Evolutionary conservation across 2,329 filamentous ascomycete genomes (phyloP).

Genomic region (Akanthomyces uredinophilus): DNA sequence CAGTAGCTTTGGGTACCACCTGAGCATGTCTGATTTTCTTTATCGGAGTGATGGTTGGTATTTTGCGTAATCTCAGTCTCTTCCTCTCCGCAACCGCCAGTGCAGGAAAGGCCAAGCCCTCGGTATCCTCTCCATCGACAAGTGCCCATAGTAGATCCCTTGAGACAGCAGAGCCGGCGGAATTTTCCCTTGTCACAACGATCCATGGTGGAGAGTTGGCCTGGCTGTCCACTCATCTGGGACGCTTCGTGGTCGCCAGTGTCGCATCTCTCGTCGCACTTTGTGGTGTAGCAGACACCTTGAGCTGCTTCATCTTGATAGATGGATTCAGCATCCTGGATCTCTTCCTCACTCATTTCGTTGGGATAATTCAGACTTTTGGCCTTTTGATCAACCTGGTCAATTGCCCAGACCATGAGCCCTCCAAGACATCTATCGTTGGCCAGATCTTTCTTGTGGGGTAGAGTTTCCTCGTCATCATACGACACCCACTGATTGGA

Average conservation of each 20-base stretch:
- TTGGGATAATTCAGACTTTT: slow-evolving; percentile 6
- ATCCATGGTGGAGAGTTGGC: slow-evolving; percentile 20
- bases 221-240: slow-evolving; percentile 27
- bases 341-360: neutral
- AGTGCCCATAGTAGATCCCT: slow-evolving; percentile 19
- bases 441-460: slow-evolving; percentile 21
- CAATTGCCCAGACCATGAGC: slow-evolving; percentile 15
- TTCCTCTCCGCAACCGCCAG: slow-evolving; percentile 24
- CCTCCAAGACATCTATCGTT: slow-evolving; percentile 22
- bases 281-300: slow-evolving; percentile 22
- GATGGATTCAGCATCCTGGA: slow-evolving; percentile 11
- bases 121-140: slow-evolving; percentile 24
- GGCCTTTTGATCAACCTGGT: slow-evolving; percentile 18
- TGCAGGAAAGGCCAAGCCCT: slow-evolving; percentile 25
- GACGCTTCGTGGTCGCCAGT: slow-evolving; percentile 24
- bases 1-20: slow-evolving; percentile 27
- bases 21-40: slow-evolving; percentile 26
- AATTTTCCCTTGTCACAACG: slow-evolving; percentile 23
- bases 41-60: slow-evolving; percentile 25
- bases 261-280: slow-evolving; percentile 23
- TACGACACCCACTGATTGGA: slow-evolving; percentile 17
- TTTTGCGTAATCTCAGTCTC: slow-evolving; percentile 27
- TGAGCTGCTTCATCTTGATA: slow-evolving; percentile 15
- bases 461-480: slow-evolving; percentile 24
- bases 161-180: slow-evolving; percentile 25